Evolutionary conservation across 805 yeast species (phyloP).

Genomic region (Zygosaccharomyces pseudorouxii): DNA sequence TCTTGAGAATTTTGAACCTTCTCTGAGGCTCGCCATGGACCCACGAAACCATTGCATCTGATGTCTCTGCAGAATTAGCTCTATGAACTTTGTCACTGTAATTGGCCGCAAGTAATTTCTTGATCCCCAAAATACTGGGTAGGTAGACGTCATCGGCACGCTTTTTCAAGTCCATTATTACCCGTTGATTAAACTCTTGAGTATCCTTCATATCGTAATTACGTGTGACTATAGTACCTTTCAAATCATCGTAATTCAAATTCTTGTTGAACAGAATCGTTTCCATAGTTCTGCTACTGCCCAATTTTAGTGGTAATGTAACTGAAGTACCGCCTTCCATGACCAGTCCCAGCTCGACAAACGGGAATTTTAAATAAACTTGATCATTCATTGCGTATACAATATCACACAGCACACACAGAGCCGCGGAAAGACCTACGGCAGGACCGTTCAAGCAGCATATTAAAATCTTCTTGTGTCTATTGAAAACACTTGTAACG

Average conservation of each 20-base stretch:
- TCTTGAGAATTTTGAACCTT: constrained; percentile 54
- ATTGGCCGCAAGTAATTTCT: constrained; percentile 36
- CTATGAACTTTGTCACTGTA: constrained; percentile 37
- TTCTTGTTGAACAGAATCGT: constrained; percentile 68
- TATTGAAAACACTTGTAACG: constrained; percentile 60
- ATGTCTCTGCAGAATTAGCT: constrained; percentile 61
- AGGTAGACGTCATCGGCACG: constrained; percentile 37
- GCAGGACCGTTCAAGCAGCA: constrained; percentile 85
- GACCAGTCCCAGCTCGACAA: constrained; percentile 75
- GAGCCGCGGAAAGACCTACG: constrained; percentile 70
- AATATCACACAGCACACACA: constrained; percentile 72
- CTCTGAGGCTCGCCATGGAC: constrained; percentile 66
- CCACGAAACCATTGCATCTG: constrained; percentile 67
- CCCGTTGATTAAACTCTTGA: constrained; percentile 45
- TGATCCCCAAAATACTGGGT: constrained; percentile 43
- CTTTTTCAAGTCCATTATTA: constrained; percentile 38
- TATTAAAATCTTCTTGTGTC: constrained; percentile 66
- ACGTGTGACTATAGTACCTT: constrained; percentile 59
- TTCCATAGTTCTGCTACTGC: constrained; percentile 67
- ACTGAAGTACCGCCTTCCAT: constrained; percentile 76
- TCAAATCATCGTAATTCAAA: constrained; percentile 54
- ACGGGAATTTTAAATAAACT: constrained; percentile 64
- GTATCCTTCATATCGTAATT: constrained; percentile 42
- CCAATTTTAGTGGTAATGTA: constrained; percentile 64
- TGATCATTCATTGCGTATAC: constrained; percentile 60